These are phyloP conservation scores for Calonectria pauciramosa DNA, from an alignment of 2,329 filamentous ascomycete genomes.

Conservation along the genomic window DNA sequence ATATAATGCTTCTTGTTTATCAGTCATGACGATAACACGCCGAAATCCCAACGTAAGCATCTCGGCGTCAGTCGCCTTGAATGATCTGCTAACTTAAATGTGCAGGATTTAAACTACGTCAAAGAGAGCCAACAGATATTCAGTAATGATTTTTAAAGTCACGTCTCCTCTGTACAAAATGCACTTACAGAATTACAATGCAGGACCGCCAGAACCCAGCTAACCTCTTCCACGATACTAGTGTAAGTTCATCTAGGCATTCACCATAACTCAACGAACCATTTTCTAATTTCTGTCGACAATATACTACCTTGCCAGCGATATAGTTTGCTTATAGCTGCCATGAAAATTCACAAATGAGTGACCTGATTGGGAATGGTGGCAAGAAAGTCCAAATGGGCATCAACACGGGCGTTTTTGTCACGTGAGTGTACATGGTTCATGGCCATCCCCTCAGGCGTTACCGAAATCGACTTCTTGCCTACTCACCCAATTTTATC, in stretches of 20 bases:
- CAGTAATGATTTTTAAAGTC: too few species aligned
- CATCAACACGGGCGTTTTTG: neutral
- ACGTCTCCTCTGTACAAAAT: too few species aligned
- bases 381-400: neutral
- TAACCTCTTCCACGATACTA: neutral
- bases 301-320: neutral
- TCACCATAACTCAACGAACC: neutral
- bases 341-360: neutral
- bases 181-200: neutral
- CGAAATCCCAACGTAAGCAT: too few species aligned
- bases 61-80: too few species aligned
- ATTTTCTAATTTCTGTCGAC: neutral
- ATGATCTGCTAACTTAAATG: too few species aligned
- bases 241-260: neutral
- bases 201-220: neutral
- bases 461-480: neutral
- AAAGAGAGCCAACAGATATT: too few species aligned
- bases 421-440: slow-evolving; percentile 4
- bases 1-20: too few species aligned
- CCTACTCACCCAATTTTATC: neutral
- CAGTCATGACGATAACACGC: too few species aligned
- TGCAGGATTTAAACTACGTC: too few species aligned
- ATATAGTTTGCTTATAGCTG: neutral
- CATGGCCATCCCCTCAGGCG: neutral
- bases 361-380: neutral